Conservation (phyloP, 140 eudicot genomes). For the Bidens hawaiensis region DNA sequence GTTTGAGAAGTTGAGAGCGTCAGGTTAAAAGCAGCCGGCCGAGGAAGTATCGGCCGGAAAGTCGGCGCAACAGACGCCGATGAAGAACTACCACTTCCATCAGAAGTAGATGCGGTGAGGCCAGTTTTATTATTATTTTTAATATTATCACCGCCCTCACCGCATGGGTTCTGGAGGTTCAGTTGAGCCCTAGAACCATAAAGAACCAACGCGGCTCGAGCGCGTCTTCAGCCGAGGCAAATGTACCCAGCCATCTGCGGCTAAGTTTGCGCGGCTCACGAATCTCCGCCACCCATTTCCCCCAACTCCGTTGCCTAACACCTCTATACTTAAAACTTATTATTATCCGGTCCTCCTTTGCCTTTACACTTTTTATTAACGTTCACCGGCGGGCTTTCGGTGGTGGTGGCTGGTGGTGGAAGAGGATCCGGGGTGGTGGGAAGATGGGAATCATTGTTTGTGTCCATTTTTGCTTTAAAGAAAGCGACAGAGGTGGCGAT, state of each 20-base stretch:
- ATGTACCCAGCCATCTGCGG: conserved; percentile 79
- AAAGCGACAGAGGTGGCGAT: conserved; percentile 11
- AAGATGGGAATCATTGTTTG: conserved; percentile 18
- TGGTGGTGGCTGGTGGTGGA: conserved; percentile 7
- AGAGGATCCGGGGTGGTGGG: conserved; percentile 4
- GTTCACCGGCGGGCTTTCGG: too few species aligned
- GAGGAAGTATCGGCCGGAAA: conserved; percentile 63
- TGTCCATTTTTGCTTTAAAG: conserved; percentile 21
- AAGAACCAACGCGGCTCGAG: conserved; percentile 64
- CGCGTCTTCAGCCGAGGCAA: conserved; percentile 78
- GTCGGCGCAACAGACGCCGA: conserved; percentile 41
- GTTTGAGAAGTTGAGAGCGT: conserved; percentile 28
- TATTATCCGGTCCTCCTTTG: conserved; percentile 78
- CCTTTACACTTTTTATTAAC: conserved; percentile 31
- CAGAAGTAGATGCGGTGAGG: conserved; percentile 10
- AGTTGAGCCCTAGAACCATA: conserved; percentile 74
- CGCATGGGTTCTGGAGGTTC: conserved; percentile 49
- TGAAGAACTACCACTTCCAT: neutral
- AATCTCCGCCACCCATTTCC: conserved; percentile 88
- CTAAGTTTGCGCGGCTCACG: conserved; percentile 75
- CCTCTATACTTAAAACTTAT: conserved; percentile 66
- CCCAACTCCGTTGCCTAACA: conserved; percentile 85
- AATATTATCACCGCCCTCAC: too few species aligned
- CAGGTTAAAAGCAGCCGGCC: conserved; percentile 48
- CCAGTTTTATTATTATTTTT: neutral